phyloP scores from a whole-genome alignment of 2,329 filamentous ascomycete genomes.

The Monilinia aucupariae region DNA sequence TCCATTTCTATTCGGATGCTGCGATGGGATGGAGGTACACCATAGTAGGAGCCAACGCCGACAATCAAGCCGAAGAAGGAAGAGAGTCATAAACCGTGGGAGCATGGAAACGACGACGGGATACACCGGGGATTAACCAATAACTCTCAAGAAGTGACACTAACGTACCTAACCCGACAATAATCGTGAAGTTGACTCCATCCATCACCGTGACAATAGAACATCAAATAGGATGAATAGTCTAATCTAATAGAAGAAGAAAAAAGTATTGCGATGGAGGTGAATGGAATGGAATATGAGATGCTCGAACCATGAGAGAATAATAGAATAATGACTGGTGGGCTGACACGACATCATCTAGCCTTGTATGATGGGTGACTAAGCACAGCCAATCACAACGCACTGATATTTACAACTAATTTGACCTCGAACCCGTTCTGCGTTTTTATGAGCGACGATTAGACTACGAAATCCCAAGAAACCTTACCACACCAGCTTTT shows the following conservation, averaged over 20 bases:
- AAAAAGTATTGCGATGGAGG: background rate
- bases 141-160: background rate
- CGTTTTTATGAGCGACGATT: background rate
- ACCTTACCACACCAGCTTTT: slow-evolving; percentile 27
- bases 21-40: background rate
- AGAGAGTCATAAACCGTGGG: background rate
- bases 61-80: background rate
- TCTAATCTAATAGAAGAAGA: background rate
- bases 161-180: background rate
- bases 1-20: background rate
- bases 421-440: slow-evolving; percentile 13
- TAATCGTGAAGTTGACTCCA: too few relatives aligned
- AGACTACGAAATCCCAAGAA: slow-evolving; percentile 17
- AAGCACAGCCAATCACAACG: slow-evolving; percentile 12
- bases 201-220: background rate
- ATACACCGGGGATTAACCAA: background rate
- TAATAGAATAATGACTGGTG: too few relatives aligned
- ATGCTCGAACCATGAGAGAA: background rate
- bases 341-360: background rate
- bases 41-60: background rate
- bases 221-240: background rate
- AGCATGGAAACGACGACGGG: background rate
- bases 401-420: slow-evolving; percentile 3
- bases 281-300: too few relatives aligned
- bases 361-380: background rate